Evolutionary conservation across 441 rosid species (phyloP).

Genomic region (Capsella rubella): DNA sequence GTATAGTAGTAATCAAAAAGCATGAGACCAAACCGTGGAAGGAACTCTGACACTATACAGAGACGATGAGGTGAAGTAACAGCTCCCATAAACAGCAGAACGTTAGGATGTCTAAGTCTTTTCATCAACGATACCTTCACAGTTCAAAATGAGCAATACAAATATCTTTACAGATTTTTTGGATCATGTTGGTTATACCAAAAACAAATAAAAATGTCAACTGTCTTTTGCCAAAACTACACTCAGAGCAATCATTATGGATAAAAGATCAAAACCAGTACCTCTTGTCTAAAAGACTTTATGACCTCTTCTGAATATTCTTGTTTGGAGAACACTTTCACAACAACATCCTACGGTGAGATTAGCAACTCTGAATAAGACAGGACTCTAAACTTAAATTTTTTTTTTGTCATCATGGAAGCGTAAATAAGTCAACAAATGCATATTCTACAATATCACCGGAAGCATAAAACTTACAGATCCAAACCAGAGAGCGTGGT

Average conservation of each 20-base stretch:
- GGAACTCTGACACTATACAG: constrained; percentile 98
- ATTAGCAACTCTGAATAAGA: constrained; percentile 36
- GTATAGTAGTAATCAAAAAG: constrained; percentile 22
- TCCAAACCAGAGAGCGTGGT: constrained; percentile 98
- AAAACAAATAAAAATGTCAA: constrained; percentile 49
- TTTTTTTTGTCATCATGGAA: neutral
- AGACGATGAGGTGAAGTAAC: constrained; percentile 89
- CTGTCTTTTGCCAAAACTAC: constrained; percentile 54
- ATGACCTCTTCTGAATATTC: constrained; percentile 90
- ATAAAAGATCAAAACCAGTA: neutral
- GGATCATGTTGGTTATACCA: constrained; percentile 41
- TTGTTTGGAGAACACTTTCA: constrained; percentile 91
- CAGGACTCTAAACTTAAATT: constrained; percentile 17
- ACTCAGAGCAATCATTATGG: neutral
- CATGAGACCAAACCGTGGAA: constrained; percentile 74
- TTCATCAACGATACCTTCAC: constrained; percentile 87
- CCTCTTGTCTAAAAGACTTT: constrained; percentile 80
- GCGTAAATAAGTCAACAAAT: constrained; percentile 12
- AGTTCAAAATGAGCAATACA: constrained; percentile 30
- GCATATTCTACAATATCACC: constrained; percentile 23
- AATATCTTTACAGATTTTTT: neutral
- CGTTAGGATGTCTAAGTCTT: constrained; percentile 94
- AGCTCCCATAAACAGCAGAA: constrained; percentile 96
- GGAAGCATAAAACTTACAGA: constrained; percentile 73
- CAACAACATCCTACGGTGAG: constrained; percentile 85